Evolutionary conservation across 768 basidiomycete genomes (phyloP).

Genomic region (Calvatia gigantea): DNA sequence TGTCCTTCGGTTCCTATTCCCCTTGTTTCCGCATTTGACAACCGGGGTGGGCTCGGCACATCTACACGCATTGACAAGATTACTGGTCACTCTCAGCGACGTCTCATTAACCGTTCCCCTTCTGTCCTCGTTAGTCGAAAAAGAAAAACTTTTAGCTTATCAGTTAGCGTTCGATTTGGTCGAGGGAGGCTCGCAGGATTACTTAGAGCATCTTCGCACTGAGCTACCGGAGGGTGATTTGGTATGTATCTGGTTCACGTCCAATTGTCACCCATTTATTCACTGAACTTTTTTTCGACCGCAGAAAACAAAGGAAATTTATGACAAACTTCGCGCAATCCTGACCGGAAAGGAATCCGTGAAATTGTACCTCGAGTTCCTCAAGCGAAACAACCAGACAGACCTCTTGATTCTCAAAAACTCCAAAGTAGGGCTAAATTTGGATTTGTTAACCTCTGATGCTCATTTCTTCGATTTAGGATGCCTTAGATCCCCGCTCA

Average conservation of each 20-base stretch:
- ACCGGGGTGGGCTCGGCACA: slow-evolving; percentile 72
- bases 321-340: slow-evolving; percentile 77
- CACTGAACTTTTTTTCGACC: slow-evolving; percentile 9
- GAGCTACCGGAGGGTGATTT: slow-evolving; percentile 66
- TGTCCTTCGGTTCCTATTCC: slow-evolving; percentile 73
- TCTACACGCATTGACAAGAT: slow-evolving; percentile 78
- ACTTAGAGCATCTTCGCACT: slow-evolving; percentile 71
- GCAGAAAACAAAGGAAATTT: slow-evolving; percentile 60
- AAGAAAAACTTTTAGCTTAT: slow-evolving; percentile 78
- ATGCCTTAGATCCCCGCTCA: slow-evolving; percentile 87
- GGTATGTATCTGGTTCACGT: slow-evolving; percentile 33
- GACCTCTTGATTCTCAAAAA: slow-evolving; percentile 90
- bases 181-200: slow-evolving; percentile 93
- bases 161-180: slow-evolving; percentile 96
- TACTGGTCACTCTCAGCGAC: slow-evolving; percentile 85
- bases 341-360: slow-evolving; percentile 90
- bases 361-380: slow-evolving; percentile 91
- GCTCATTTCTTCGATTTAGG: slow-evolving; percentile 40
- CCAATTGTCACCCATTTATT: background rate
- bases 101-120: slow-evolving; percentile 75
- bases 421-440: slow-evolving; percentile 62
- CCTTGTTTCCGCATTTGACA: slow-evolving; percentile 79
- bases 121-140: slow-evolving; percentile 64
- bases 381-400: slow-evolving; percentile 90
- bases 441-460: background rate